Base-by-base conservation (phyloP, 2,329 filamentous ascomycete genomes). In the Hansfordia pulvinata region DNA sequence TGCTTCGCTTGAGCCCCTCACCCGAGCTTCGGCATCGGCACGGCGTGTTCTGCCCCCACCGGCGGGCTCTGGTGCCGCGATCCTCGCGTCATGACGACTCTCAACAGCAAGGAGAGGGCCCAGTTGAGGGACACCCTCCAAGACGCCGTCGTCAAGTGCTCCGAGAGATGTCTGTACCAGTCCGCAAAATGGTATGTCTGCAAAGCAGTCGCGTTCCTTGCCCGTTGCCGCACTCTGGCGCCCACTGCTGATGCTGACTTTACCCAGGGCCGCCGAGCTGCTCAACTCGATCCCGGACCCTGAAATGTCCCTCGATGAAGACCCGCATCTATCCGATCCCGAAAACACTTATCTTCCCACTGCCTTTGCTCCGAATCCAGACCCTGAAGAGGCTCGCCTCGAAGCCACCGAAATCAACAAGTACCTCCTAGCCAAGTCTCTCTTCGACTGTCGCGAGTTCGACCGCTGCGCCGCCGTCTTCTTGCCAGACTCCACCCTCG, bases 371-470 rank as follows among this genome's bases (percentile, higher is more conserved):
- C 59, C 60, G 12, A 77, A 76, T 30, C 52, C 58, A 30, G 81
- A 92, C 41, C 68, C 74, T 2, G 64, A 68, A 30, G 85, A 94
- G 58, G 74, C 76, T 8, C 59, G 64, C 1, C 64, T 93, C 3
- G 86, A 96, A 49, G 68, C 76, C 1, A 73, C 66, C 40, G 88
- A 96, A 52, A 61, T 83, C 18, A 75, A 78, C 53, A 81, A 75
- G 43, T 96, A 88, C 47, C 68, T 96, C 3, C 64, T 96, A 12
- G 88, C 90, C 28, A 94, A 94, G 50, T 80, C 88, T 0, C 78
- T 92, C 39, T 96, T 96, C 48, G 88, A 96, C 52, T 93, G 85
- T 41, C 79, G 83, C 39, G 90, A 98, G 49, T 96, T 78, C 43
- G 88, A 96, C 46, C 81, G 90, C 36, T 94, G 88, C 50, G 81